Percentiles rank a stretch among this genome's conserved stretches.
Conservation (phyloP, 805 yeast species). For the Debaryomyces castellii region DNA sequence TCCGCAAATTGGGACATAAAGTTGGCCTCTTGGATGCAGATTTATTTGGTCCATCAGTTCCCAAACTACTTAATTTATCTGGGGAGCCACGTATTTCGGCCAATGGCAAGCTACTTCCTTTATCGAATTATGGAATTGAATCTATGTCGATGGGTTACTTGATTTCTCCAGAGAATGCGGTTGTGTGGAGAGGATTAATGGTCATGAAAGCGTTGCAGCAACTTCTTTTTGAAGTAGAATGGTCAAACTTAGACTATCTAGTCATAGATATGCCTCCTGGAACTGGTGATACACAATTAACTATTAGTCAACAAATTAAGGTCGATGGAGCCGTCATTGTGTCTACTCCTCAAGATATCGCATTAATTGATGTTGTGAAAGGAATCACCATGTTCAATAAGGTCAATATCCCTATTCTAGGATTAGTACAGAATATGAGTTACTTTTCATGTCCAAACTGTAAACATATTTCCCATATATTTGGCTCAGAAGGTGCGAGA, state of each 20-base stretch:
- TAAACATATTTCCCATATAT: slow-evolving; percentile 67
- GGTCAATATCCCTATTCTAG: slow-evolving; percentile 69
- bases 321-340: slow-evolving; percentile 82
- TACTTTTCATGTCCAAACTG: slow-evolving; percentile 75
- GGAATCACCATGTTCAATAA: slow-evolving; percentile 78
- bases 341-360: slow-evolving; percentile 85
- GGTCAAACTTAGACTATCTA: slow-evolving; percentile 66
- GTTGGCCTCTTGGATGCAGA: slow-evolving; percentile 80
- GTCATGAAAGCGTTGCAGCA: slow-evolving; percentile 87
- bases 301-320: slow-evolving; percentile 74
- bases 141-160: slow-evolving; percentile 91
- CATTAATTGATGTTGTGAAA: slow-evolving; percentile 74
- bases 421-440: slow-evolving; percentile 84
- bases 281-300: slow-evolving; percentile 83
- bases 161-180: slow-evolving; percentile 61
- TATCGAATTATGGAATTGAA: slow-evolving; percentile 71
- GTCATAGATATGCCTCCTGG: slow-evolving; percentile 91
- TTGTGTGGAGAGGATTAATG: slow-evolving; percentile 86
- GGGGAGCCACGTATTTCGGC: slow-evolving; percentile 66
- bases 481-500: slow-evolving; percentile 62
- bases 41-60: slow-evolving; percentile 82
- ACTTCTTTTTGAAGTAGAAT: slow-evolving; percentile 75
- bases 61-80: slow-evolving; percentile 61
- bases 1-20: slow-evolving; percentile 51
- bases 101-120: slow-evolving; percentile 60